These are phyloP conservation scores for Aaosphaeria arxii DNA, from an alignment of 2,329 filamentous ascomycete genomes.

Conservation along the genomic window DNA sequence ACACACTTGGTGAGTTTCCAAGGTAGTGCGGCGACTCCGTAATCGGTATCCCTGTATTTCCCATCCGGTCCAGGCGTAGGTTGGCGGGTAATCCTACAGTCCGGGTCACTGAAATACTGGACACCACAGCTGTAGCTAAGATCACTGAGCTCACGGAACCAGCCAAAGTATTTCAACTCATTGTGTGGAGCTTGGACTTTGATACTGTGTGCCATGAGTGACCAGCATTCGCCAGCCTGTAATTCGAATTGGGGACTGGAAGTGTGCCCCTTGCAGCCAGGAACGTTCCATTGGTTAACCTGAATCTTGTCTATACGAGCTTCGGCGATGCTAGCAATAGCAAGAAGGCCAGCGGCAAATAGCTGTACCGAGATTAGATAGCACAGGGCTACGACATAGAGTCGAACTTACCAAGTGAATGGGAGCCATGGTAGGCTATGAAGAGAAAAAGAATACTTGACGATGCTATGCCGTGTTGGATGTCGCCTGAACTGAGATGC, in stretches of 20 bases:
- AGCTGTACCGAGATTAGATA: conserved; percentile 2
- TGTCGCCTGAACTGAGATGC: too few species aligned
- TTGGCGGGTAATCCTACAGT: too few species aligned
- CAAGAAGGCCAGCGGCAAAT: conserved; percentile 12
- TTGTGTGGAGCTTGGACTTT: conserved; percentile 14
- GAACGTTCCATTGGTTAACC: conserved; percentile 11
- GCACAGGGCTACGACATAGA: not conserved
- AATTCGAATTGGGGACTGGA: conserved; percentile 14
- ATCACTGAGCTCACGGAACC: too few species aligned
- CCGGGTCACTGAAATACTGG: too few species aligned
- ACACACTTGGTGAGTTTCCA: too few species aligned
- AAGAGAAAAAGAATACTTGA: too few species aligned
- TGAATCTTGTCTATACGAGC: conserved; percentile 13
- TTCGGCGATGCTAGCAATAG: conserved; percentile 8
- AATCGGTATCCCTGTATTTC: too few species aligned
- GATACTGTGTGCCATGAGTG: conserved; percentile 8
- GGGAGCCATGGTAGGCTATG: conserved; percentile 3
- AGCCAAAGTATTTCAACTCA: not conserved
- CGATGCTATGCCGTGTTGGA: too few species aligned
- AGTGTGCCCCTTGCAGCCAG: conserved; percentile 14
- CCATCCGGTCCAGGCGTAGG: too few species aligned
- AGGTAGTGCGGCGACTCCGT: too few species aligned
- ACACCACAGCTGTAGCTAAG: too few species aligned
- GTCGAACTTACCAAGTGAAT: conserved; percentile 2
- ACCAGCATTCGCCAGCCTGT: conserved; percentile 13